Base-by-base conservation (phyloP, 495 filamentous ascomycete species). In the Paragyromitra xinjiangensis region DNA sequence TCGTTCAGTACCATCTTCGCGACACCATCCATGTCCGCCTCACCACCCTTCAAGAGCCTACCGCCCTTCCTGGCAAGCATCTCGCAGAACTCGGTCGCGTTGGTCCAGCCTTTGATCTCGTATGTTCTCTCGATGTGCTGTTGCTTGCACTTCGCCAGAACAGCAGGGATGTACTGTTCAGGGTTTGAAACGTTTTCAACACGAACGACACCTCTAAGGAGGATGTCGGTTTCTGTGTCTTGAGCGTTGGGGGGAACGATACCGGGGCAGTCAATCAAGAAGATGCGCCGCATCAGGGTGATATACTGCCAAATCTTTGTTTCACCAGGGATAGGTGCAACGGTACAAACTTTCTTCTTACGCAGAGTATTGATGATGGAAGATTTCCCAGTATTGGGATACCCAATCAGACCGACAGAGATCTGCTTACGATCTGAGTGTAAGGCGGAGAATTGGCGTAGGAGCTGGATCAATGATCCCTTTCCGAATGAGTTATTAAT, bases 301-400 rank as follows among this genome's bases (percentile, higher is more conserved):
- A 99, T 92, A 78, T 97, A 98, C 83, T 99, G 94, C 94, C 94
- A 98, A 12, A 98, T 91, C 85, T 97, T 99, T 71, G 94, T 98
- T 84, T 94, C 92, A 9, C 95, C 95, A 7, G 95, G 95, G 73
- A 98, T 95, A 16, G 95, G 95, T n/a, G 95, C 95, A 5, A 97
- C 94, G 2, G 88, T 95, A 84, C 94, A 92, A 44, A 97, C 94
- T 76, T 94, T 93, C 86, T 98, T 98, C 82, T 91, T 92, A 22
- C 93, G 90, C 39, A 97, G 87, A 11, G 93, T 94, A 84, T 97
- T 97, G 85, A 97, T 97, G 69, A 97, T 92, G 5, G 92, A 94
- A 5, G 92, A 94, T 83, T 97, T 98, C 77, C 94, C 94, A 4
- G 92, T 91, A 79, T 95, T 95, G 9, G 93, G 93, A 78, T 95